Conservation (phyloP, 2,329 filamentous ascomycete genomes). For the Pseudogymnoascus sp. region DNA sequence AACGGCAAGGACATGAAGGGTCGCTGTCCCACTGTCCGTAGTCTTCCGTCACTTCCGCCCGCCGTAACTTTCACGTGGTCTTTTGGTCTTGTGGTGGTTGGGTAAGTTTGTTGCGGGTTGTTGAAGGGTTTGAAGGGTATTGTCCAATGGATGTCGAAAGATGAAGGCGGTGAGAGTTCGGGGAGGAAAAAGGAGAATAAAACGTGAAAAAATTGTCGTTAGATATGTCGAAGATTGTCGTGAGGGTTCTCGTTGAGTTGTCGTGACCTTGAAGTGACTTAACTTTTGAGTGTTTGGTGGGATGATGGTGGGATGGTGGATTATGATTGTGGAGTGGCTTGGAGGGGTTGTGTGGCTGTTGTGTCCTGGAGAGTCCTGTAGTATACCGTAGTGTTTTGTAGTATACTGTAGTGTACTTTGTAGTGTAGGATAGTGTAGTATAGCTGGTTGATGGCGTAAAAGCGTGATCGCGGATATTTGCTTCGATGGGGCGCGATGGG, state of each 20-base stretch:
- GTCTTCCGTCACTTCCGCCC: background rate
- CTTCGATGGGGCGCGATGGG: background rate
- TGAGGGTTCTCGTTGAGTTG: background rate
- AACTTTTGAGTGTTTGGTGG: background rate
- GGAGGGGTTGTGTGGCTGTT: too few relatives aligned
- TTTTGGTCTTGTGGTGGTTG: too few relatives aligned
- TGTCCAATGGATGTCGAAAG: background rate
- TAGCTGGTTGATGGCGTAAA: background rate
- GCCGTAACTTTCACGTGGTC: background rate
- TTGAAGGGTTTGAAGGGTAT: background rate
- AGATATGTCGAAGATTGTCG: background rate
- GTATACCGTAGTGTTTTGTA: too few relatives aligned
- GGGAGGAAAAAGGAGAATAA: background rate
- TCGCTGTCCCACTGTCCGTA: background rate
- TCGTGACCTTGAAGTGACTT: background rate
- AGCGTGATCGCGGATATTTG: background rate
- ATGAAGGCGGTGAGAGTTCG: background rate
- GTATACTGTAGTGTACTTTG: too few relatives aligned
- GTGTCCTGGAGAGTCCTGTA: too few relatives aligned
- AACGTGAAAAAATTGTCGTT: background rate
- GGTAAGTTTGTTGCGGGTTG: too few relatives aligned
- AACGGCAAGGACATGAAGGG: background rate
- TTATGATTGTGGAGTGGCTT: background rate
- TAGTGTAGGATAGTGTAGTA: too few relatives aligned
- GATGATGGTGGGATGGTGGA: too few relatives aligned